Evolutionary conservation across 2,329 filamentous ascomycete species (phyloP).

Genomic region (Fusarium mangiferae): DNA sequence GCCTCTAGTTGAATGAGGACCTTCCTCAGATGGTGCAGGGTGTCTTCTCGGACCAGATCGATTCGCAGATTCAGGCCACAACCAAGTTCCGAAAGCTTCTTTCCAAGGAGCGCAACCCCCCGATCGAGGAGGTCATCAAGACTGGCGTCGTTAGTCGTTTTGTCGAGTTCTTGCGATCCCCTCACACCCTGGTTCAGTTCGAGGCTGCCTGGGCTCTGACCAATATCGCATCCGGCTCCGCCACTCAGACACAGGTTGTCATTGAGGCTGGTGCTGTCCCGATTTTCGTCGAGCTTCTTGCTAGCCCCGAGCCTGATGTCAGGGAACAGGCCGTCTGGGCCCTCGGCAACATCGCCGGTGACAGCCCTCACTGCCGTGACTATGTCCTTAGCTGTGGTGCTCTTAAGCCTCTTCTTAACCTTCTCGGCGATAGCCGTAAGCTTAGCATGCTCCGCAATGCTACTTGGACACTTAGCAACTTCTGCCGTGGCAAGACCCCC

Average conservation of each 20-base stretch:
- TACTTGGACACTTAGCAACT: slow-evolving; percentile 99
- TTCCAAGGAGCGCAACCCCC: slow-evolving; percentile 98
- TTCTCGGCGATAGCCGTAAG: slow-evolving; percentile 97
- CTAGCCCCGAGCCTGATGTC: slow-evolving; percentile 96
- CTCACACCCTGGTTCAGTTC: slow-evolving; percentile 97
- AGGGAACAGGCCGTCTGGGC: slow-evolving; percentile 99
- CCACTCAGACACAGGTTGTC: slow-evolving; percentile 97
- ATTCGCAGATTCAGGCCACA: slow-evolving; percentile 95
- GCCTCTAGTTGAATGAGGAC: slow-evolving; percentile 87
- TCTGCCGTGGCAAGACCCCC: slow-evolving; percentile 98
- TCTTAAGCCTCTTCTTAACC: slow-evolving; percentile 85
- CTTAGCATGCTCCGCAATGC: slow-evolving; percentile 99
- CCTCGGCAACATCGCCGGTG: slow-evolving; percentile 97
- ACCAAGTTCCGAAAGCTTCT: slow-evolving; percentile 98
- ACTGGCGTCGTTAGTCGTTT: slow-evolving; percentile 97
- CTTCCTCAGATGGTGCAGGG: slow-evolving; percentile 98
- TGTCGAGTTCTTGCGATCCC: slow-evolving; percentile 97
- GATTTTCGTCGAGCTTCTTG: slow-evolving; percentile 96
- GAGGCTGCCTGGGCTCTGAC: slow-evolving; percentile 99
- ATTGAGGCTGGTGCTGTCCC: slow-evolving; percentile 98
- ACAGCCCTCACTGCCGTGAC: slow-evolving; percentile 96
- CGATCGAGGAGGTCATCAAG: slow-evolving; percentile 99
- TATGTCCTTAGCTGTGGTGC: slow-evolving; percentile 94
- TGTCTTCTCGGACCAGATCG: slow-evolving; percentile 98
- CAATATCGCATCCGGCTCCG: slow-evolving; percentile 98